A percentile compares a stretch with the other conserved stretches of the same genome.
Evolutionary conservation across 2,329 filamentous ascomycete species (phyloP).

Genomic region (Fusarium chuoi): DNA sequence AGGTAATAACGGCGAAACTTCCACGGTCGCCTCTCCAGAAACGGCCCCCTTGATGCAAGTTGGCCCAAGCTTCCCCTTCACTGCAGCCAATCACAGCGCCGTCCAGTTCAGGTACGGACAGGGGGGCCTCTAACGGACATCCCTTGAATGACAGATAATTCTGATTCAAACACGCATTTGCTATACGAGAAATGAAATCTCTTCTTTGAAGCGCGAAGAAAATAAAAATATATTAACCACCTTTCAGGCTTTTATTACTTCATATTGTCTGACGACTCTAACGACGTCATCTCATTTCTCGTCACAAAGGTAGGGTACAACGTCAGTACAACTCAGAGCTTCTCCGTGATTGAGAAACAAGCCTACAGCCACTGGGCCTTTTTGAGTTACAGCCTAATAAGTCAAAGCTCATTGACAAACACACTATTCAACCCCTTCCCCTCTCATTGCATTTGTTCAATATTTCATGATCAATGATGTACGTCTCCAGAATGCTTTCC

Average conservation of each 20-base stretch:
- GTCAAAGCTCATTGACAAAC: not conserved
- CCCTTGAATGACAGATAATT: not conserved
- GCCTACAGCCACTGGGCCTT: not conserved
- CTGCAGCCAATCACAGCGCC: slow-evolving; percentile 36
- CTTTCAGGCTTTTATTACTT: not conserved
- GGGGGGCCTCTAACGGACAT: not conserved
- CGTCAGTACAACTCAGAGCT: not conserved
- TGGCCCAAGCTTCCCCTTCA: slow-evolving; percentile 41
- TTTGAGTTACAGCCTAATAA: not conserved
- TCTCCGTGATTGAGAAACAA: not conserved
- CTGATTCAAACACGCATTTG: not conserved
- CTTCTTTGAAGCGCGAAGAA: not conserved
- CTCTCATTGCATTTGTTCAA: not conserved
- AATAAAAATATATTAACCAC: not conserved
- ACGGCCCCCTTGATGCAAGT: slow-evolving; percentile 36
- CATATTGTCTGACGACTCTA: not conserved
- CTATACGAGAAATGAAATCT: not conserved
- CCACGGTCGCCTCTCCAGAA: slow-evolving; percentile 46
- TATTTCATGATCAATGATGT: not conserved
- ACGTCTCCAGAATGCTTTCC: not conserved
- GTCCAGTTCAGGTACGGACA: not conserved
- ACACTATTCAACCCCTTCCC: not conserved
- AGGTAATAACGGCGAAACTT: slow-evolving; percentile 40
- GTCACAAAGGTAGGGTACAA: not conserved
- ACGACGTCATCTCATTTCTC: not conserved